Evolutionary conservation across 345 rosid species (phyloP), one percentile per base, ranked within the genome.

Genomic region (Turnera subulata): DNA sequence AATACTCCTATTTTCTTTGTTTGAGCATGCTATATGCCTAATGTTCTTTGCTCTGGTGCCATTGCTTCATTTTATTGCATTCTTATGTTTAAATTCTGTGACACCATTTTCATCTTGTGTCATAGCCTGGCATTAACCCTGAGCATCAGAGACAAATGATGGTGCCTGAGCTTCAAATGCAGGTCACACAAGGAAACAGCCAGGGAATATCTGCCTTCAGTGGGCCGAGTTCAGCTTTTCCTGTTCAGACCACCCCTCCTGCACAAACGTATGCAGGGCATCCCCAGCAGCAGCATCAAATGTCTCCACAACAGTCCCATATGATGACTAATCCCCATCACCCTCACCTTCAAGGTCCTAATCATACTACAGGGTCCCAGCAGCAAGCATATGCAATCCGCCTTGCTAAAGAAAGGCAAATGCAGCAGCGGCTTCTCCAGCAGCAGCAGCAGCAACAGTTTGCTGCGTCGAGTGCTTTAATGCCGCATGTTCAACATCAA

Each of bases 401-500:
- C 46, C 53, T 72, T 18, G 76, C 82, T 63, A 83, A 83, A 65
- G 93, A 84, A 62, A 82, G 95, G 82, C 92, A 84, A 58, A 76
- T 75, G 71, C 94, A 85, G 67, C 96, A 89, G 72, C 83, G 80
- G 48, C 77, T 60, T 74, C 63, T 85, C 73, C 86, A 82, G 64
- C 94, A 80, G 53, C 88, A 83, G 54, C 85, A 67, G 1, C 85
- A 79, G 51, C 82, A 80, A 63, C 95, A 82, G 64, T 66, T 80
- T 67, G 66, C 84, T 59, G 74, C 83, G 61, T 82, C 95, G 57
- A 66, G 82, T 58, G 56, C 78, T 58, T 58, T 72, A 65, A 67
- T 80, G 84, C 74, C 86, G 11, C 94, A 82, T 52, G 77, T 70
- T 46, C 91, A 85, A 62, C 69, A 84, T 61, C 88, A 64, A 63